Evolutionary conservation across 2,329 filamentous ascomycete species (phyloP).

Genomic region (Cercospora sp.): DNA sequence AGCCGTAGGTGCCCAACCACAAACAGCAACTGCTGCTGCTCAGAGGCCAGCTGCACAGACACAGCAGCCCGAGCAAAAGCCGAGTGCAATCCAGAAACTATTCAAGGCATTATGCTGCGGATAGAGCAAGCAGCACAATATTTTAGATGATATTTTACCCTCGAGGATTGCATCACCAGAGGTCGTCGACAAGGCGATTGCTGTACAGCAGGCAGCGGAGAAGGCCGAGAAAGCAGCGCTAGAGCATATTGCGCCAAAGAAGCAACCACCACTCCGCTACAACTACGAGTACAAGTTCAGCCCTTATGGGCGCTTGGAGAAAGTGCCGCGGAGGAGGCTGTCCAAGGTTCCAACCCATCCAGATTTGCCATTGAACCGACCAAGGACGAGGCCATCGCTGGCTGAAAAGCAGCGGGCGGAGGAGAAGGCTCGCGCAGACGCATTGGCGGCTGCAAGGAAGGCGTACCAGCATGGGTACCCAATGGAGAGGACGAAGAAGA

Average conservation of each 20-base stretch:
- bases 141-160: slow-evolving; percentile 7
- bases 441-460: background rate
- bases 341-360: background rate
- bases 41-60: slow-evolving; percentile 28
- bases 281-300: slow-evolving; percentile 6
- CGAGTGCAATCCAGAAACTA: slow-evolving; percentile 84
- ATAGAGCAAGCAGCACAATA: slow-evolving; percentile 36
- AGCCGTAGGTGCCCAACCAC: slow-evolving; percentile 15
- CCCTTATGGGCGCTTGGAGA: slow-evolving; percentile 1
- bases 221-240: background rate
- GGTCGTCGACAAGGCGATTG: slow-evolving; percentile 1
- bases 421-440: background rate
- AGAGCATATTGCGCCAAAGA: slow-evolving; percentile 1
- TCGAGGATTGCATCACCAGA: slow-evolving; percentile 1
- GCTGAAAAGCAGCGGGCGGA: background rate
- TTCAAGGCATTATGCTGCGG: slow-evolving; percentile 92
- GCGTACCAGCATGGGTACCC: background rate
- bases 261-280: background rate
- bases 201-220: slow-evolving; percentile 2
- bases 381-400: background rate
- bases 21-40: slow-evolving; percentile 16
- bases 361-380: background rate
- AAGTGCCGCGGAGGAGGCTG: background rate
- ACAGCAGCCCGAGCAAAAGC: slow-evolving; percentile 64
- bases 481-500: background rate